Evolutionary conservation across 148 eudicot genomes (phyloP), one percentile per base, ranked within the genome.

Genomic region (Polygonum aviculare): DNA sequence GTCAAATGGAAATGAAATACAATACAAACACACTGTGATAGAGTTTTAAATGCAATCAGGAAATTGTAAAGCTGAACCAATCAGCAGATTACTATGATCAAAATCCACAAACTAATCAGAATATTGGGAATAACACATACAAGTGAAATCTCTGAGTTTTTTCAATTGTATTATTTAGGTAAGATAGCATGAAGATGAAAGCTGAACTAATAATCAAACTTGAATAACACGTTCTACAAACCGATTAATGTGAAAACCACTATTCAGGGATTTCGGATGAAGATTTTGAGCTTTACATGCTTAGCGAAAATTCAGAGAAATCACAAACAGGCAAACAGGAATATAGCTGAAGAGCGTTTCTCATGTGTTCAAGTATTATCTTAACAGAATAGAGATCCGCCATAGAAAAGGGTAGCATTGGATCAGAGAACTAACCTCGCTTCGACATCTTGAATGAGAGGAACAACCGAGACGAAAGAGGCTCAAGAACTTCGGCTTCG

Each of bases 401-500:
- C 69, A 60, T 60, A 60, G 69, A 60, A 60, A 16, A 44, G 11
- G 63, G 69, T 22, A 60, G 69, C 15, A 60, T 4, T 4, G 38
- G 31, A 60, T 65, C 71, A 10, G 44, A 67, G 41, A 15, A 67
- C 72, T 67, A 35, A 67, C 72, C 72, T 67, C 72, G 72, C 45
- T 67, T 67, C 72, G 72, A 67, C 72, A 67, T 67, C 72, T 67
- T 67, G 72, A 51, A 26, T n/a, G 26, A 54, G 21, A 16, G 60
- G n/a, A n/a, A 51, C 16, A 54, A n/a, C 26, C 72, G 45, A 38
- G 16, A 21, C 21, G 44, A 35, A 67, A 35, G 72, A 35, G 21
- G n/a, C 9, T 21, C 11, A 5, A 21, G 63, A 33, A 9, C 3
- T 15, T 35, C 44, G 44, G 72, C 72, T 38, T 67, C 38, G 41